Evolutionary conservation across 768 basidiomycete species (phyloP).

Genomic region (Boletus tylopilopsis): DNA sequence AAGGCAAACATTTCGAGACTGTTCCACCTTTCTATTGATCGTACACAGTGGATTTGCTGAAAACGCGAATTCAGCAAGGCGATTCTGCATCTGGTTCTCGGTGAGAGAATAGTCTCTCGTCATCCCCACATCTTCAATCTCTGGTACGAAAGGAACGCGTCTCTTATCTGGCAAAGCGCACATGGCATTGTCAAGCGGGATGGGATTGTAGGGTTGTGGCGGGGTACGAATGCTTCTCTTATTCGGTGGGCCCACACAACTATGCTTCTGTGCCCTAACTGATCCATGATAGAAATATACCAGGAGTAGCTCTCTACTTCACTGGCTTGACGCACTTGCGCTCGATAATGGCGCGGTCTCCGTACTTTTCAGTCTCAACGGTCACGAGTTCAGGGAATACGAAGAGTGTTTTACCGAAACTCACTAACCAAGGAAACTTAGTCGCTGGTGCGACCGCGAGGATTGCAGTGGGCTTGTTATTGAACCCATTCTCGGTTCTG

Average conservation of each 20-base stretch:
- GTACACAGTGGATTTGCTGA: constrained; percentile 74
- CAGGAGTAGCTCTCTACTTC: constrained; percentile 91
- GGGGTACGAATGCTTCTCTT: constrained; percentile 81
- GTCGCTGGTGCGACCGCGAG: constrained; percentile 82
- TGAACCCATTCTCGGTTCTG: constrained; percentile 89
- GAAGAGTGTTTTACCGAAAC: constrained; percentile 60
- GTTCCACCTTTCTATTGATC: neutral
- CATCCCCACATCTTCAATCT: neutral
- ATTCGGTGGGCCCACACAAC: constrained; percentile 47
- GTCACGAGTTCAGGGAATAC: constrained; percentile 15
- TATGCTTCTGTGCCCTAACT: neutral
- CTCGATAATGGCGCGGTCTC: constrained; percentile 65
- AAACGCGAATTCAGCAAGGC: constrained; percentile 88
- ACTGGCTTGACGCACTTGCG: constrained; percentile 81
- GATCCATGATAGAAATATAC: constrained; percentile 65
- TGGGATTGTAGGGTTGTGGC: constrained; percentile 78
- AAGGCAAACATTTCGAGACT: constrained; percentile 19
- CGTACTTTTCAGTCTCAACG: constrained; percentile 54
- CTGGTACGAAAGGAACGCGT: constrained; percentile 28
- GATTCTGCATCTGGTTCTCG: constrained; percentile 43
- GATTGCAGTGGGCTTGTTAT: constrained; percentile 71
- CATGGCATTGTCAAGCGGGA: constrained; percentile 56
- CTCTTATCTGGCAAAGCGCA: constrained; percentile 47
- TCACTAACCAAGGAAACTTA: constrained; percentile 78
- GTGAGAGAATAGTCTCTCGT: constrained; percentile 28